These are phyloP conservation scores for Pseudotsuga menziesii DNA, from an alignment of 75 land plant genomes.

Conservation along the genomic window DNA sequence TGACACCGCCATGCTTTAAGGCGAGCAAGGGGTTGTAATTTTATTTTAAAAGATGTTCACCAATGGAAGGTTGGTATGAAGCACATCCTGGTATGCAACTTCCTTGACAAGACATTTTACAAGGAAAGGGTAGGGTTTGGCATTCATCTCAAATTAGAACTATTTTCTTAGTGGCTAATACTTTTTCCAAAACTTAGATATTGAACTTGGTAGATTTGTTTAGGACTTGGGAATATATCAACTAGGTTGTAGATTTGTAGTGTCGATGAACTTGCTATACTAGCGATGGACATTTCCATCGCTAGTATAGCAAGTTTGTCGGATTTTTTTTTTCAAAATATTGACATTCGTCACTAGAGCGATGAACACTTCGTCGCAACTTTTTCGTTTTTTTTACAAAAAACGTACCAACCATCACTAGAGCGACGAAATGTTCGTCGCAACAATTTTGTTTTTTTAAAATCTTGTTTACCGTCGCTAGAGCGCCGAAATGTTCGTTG, in stretches of 20 bases:
- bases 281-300: too few species aligned
- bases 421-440: too few species aligned
- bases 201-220: slow-evolving; percentile 4
- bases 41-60: background rate
- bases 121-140: background rate
- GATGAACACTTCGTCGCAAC: too few species aligned
- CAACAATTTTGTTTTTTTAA: too few species aligned
- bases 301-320: too few species aligned
- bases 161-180: background rate
- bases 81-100: background rate
- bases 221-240: slow-evolving; percentile 2
- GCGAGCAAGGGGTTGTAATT: slow-evolving; percentile 62
- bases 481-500: too few species aligned
- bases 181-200: background rate
- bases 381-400: too few species aligned
- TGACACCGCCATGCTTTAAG: slow-evolving; percentile 77
- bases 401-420: too few species aligned
- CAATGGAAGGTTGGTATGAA: background rate
- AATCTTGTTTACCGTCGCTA: too few species aligned
- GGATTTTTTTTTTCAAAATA: too few species aligned
- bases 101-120: background rate
- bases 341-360: too few species aligned
- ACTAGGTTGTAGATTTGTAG: slow-evolving; percentile 4
- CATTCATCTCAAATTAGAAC: background rate
- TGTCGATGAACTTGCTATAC: too few species aligned